A percentile compares a stretch with the other conserved stretches of the same genome.
phyloP scores from a whole-genome alignment of 345 rosid genomes.

The Excoecaria cochinchinensis region DNA sequence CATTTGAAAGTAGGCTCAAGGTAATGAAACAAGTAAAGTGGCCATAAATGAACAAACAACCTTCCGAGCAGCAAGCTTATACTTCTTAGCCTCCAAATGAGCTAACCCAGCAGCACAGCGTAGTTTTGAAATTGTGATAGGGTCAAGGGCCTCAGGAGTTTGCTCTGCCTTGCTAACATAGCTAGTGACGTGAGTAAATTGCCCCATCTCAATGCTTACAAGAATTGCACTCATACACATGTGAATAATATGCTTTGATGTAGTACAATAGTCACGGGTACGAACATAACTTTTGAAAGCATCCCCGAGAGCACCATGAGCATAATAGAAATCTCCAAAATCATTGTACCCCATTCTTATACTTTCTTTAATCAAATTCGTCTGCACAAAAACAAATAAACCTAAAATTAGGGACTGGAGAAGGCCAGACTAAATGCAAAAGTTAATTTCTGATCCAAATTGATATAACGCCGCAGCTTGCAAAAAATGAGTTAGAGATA shows the following conservation, averaged over 20 bases:
- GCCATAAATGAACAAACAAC: slow-evolving; percentile 35
- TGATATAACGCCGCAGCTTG: neutral
- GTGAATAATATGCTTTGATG: slow-evolving; percentile 83
- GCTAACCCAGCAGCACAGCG: slow-evolving; percentile 95
- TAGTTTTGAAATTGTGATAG: slow-evolving; percentile 59
- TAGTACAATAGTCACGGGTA: slow-evolving; percentile 96
- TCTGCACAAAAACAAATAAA: slow-evolving; percentile 43
- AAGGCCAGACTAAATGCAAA: neutral
- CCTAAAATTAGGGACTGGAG: neutral
- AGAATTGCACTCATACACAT: slow-evolving; percentile 96
- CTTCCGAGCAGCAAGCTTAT: slow-evolving; percentile 98
- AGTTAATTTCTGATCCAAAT: neutral
- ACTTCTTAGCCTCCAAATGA: slow-evolving; percentile 79
- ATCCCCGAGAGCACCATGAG: slow-evolving; percentile 83
- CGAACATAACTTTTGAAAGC: slow-evolving; percentile 86
- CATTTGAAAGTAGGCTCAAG: neutral
- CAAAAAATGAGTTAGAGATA: neutral
- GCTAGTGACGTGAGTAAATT: slow-evolving; percentile 88
- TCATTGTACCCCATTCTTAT: slow-evolving; percentile 99
- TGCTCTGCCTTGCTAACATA: slow-evolving; percentile 95
- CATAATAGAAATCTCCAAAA: slow-evolving; percentile 91
- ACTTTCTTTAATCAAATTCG: slow-evolving; percentile 95
- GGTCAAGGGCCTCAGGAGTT: slow-evolving; percentile 68
- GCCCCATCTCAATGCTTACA: slow-evolving; percentile 98
- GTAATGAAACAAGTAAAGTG: neutral